Conservation (phyloP, 2,329 filamentous ascomycete species). For the Aspergillus aculeatinus region DNA sequence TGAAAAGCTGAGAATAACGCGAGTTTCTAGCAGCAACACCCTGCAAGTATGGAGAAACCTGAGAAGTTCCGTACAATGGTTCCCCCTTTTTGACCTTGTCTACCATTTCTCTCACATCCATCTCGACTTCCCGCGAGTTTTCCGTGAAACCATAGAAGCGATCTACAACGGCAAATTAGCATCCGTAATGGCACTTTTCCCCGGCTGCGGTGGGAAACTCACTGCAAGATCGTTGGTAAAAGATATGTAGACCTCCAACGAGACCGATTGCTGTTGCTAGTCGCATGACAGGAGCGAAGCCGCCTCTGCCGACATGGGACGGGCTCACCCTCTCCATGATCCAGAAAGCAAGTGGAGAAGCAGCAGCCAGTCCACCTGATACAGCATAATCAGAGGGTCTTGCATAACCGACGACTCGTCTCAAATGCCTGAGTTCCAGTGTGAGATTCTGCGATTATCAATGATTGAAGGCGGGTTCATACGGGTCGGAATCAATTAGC, state of each 20-base stretch:
- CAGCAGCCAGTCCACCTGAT: conserved; percentile 66
- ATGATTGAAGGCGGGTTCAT: conserved; percentile 45
- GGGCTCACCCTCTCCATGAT: conserved; percentile 82
- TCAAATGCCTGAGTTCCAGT: conserved; percentile 68
- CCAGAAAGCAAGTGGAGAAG: conserved; percentile 71
- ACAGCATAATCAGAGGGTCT: conserved; percentile 77
- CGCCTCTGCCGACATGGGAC: conserved; percentile 77
- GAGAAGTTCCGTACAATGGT: conserved; percentile 80
- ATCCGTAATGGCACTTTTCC: background rate
- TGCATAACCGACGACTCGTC: conserved; percentile 84
- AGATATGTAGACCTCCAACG: conserved; percentile 76
- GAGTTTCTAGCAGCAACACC: conserved; percentile 91
- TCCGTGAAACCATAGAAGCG: conserved; percentile 95
- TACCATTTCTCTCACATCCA: conserved; percentile 99
- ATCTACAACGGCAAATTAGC: conserved; percentile 53
- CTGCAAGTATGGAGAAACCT: conserved; percentile 83
- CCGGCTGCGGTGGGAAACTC: conserved; percentile 45
- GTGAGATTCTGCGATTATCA: background rate
- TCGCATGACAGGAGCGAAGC: conserved; percentile 80
- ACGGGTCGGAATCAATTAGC: conserved; percentile 99
- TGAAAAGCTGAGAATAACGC: conserved; percentile 80
- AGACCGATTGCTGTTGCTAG: conserved; percentile 70
- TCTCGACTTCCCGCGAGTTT: conserved; percentile 84
- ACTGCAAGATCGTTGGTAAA: conserved; percentile 83
- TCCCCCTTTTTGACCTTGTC: conserved; percentile 90